Percentiles rank a stretch among this genome's conserved stretches.
Conservation (phyloP, 108 stramenopile genomes). For the Schizochytrium sp. region DNA sequence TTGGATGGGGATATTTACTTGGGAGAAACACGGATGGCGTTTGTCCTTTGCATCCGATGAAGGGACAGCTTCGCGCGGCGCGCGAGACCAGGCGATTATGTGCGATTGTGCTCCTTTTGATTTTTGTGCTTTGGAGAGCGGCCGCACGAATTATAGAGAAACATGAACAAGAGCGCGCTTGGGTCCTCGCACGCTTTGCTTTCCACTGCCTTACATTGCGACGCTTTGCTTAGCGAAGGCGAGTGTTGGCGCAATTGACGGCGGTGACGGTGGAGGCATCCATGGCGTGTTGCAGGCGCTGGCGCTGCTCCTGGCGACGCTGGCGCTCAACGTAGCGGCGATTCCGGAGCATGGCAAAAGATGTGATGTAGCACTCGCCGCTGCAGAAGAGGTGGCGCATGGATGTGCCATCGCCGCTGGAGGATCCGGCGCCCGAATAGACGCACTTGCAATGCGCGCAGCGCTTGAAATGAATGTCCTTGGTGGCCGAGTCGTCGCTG, state of each 20-base stretch:
- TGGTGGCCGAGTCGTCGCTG: neutral
- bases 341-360: neutral
- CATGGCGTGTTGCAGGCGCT: neutral
- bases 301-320: neutral
- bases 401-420: neutral
- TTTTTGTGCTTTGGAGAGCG: no score
- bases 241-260: neutral
- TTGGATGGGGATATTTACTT: no score
- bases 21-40: no score
- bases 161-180: no score
- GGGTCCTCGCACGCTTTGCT: no score
- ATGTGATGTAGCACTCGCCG: constrained; percentile 19
- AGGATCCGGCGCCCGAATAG: neutral
- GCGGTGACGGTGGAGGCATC: neutral
- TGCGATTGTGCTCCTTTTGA: no score
- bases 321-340: neutral
- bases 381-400: constrained; percentile 12
- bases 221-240: neutral
- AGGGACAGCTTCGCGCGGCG: no score
- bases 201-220: no score
- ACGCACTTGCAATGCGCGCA: neutral
- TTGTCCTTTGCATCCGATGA: no score
- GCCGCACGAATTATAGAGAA: no score
- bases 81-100: no score
- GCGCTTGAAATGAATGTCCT: neutral